Evolutionary conservation across 2,329 filamentous ascomycete genomes (phyloP), one percentile per base, ranked within the genome.

Genomic region (Botrytis medusae): DNA sequence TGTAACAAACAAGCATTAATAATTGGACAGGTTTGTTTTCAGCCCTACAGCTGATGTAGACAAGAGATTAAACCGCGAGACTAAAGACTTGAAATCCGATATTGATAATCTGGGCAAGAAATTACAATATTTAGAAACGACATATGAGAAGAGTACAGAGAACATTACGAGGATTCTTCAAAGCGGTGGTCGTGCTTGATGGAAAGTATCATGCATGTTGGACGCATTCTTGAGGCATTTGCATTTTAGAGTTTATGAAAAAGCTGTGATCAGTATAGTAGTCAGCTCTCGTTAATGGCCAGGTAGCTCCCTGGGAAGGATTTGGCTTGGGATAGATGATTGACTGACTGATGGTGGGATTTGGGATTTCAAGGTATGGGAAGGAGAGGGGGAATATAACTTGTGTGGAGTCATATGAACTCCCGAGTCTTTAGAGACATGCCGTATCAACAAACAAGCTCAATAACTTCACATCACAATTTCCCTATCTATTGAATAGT

Each of bases 81-180:
- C 90, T 73, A 89, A 91, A 79, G 90, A 91, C 70, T 84, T 95
- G 75, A 92, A 94, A 79, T 86, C 88, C 42, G 95, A 98, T 78
- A 90, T 97, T 75, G 87, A 92, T 59, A 92, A 91, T 76, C 84
- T 98, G 76, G 91, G 93, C 77, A 97, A 98, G 87, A 94, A 93
- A 82, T 86, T 98, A 79, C 90, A 95, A 78, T 98, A 98, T 81
- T 87, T 98, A 62, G 95, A 98, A 85, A 97, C 94, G 73, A 98
- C 96, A 68, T 92, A 94, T 81, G 94, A 97, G 85, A 99, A 98
- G 81, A 97, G 94, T 83, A 91, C 92, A 78, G 91, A 95, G 77
- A 94, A 97, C 80, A 92, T 98, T 78, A 92, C 97, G 81, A 92
- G 94, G 83, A 95, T 98, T 81, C 87, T 98, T 80, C 88, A 89